Base-by-base conservation (phyloP, 2,329 filamentous ascomycete species). In the Clarireedia paspali region DNA sequence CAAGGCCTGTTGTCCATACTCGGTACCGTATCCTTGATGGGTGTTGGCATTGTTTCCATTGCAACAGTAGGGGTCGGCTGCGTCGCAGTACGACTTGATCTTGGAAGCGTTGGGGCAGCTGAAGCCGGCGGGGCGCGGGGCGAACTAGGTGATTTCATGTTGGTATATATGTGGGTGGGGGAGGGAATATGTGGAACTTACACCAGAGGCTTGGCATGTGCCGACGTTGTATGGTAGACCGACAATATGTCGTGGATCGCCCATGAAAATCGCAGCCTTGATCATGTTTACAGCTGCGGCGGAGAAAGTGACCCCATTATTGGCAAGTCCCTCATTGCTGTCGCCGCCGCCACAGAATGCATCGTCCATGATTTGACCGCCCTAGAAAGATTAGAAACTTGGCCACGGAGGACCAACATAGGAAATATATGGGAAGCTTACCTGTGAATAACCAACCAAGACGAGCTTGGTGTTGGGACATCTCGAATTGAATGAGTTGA, bases 231-330 rank as follows among this genome's bases (percentile, higher is more conserved):
- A 86, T 1, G 81, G 68, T 24, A 81, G 71, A 2, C 82, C 82
- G 5, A 70, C 68, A 6, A 75, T 71, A 62, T 80, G 79, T 57
- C 82, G 75, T 3, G 84, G 84, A 63, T 84, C 77, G 6, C 83
- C 84, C 76, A 85, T 80, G 66, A 85, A 80, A 61, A 87, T 84
- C 14, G 77, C 81, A 0, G 80, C 84, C 68, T 83, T 84, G 62
- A 87, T 77, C 65, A 77, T 76, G 3, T 69, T 71, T 6, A 83
- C 69, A 3, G 80, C 79, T 5, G 71, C 71, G 4, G 75, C 72
- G 7, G 72, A 69, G 42, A 79, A 68, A 39, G 70, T 68, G 9
- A 71, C 67, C 0, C 74, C 73, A 6, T 77, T 75, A 50, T 73
- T 75, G 23, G 69, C 65, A 50, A 79, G 68, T 56, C 76, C 76